Evolutionary conservation across 2,329 filamentous ascomycete genomes (phyloP).

Genomic region (Lasiodiplodia gonubiensis): DNA sequence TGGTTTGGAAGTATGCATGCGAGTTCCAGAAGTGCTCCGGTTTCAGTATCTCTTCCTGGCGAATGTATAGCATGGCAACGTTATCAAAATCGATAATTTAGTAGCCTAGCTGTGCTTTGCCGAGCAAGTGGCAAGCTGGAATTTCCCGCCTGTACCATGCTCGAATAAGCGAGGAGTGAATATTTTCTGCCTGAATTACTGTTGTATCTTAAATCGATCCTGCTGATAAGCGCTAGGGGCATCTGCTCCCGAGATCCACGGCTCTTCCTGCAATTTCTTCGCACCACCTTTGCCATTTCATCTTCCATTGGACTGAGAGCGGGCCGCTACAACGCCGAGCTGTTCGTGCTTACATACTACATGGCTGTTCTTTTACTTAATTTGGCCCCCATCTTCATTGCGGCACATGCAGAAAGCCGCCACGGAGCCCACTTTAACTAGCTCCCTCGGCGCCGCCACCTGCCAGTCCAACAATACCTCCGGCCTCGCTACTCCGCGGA

Average conservation of each 20-base stretch:
- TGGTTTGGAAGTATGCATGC: background rate
- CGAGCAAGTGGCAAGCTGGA: background rate
- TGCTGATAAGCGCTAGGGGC: background rate
- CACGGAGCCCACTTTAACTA: slow-evolving; percentile 9
- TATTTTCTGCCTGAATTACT: background rate
- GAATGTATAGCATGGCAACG: background rate
- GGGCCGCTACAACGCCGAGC: background rate
- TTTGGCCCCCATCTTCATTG: slow-evolving; percentile 12
- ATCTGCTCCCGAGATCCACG: background rate
- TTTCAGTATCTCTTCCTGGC: slow-evolving; percentile 10
- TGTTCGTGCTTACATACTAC: background rate
- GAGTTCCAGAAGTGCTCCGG: background rate
- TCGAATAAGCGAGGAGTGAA: slow-evolving; percentile 1
- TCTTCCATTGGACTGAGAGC: background rate
- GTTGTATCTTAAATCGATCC: background rate
- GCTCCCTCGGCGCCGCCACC: background rate
- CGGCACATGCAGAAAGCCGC: slow-evolving; percentile 3
- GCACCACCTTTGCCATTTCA: background rate
- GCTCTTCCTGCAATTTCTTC: background rate
- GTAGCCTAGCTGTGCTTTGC: background rate
- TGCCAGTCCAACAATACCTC: slow-evolving; percentile 11
- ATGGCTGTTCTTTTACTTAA: background rate
- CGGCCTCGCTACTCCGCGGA: background rate
- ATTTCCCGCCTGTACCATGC: background rate
- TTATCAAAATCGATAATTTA: slow-evolving; percentile 4